A percentile compares a stretch with the other conserved stretches of the same genome.
Evolutionary conservation across 2,329 filamentous ascomycete genomes (phyloP).

Genomic region (Ophiostoma sp.): DNA sequence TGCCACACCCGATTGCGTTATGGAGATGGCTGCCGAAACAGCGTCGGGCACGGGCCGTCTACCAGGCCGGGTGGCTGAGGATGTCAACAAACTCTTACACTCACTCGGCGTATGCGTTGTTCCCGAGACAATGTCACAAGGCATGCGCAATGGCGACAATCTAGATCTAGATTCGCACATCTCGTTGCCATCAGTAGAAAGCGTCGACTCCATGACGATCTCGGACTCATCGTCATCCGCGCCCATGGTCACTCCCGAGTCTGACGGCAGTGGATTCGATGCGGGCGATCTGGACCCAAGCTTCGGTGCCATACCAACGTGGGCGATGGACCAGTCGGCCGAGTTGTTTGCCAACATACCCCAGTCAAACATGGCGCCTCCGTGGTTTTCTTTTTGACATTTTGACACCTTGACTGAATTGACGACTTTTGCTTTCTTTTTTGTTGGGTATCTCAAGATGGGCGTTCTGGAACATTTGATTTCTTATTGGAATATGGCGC

Average conservation of each 20-base stretch:
- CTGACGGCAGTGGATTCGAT: background rate
- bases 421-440: background rate
- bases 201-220: background rate
- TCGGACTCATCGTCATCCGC: conserved; percentile 6
- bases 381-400: conserved; percentile 23
- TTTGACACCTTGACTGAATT: background rate
- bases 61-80: background rate
- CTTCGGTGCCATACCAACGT: conserved; percentile 6
- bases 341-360: conserved; percentile 21
- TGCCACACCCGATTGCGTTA: background rate
- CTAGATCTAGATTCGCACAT: background rate
- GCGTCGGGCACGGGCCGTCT: background rate
- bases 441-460: background rate
- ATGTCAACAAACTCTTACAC: background rate
- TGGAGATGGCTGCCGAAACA: background rate
- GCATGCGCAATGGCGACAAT: background rate
- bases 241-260: conserved; percentile 11
- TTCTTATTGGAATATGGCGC: background rate
- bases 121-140: background rate
- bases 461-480: background rate
- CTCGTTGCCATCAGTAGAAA: background rate
- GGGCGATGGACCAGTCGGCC: conserved; percentile 13
- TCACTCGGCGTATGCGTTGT: background rate
- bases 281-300: background rate
- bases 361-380: conserved; percentile 8